phyloP scores from a whole-genome alignment of 176 grass and related monocot genomes.

The Oryza glumipatula region DNA sequence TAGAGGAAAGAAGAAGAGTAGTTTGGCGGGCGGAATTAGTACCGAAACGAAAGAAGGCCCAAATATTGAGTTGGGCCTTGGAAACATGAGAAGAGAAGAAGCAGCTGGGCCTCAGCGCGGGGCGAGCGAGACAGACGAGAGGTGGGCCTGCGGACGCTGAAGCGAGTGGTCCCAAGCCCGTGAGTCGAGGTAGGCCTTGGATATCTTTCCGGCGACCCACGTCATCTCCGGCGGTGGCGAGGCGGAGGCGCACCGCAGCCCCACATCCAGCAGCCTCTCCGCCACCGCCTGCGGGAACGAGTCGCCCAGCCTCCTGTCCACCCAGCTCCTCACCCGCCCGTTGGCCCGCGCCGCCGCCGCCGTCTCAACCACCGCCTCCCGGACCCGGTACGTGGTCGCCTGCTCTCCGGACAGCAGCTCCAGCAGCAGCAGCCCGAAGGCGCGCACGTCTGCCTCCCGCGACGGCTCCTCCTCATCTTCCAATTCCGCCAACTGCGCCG shows the following conservation, averaged over 20 bases:
- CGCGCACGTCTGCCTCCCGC: slow-evolving; percentile 52
- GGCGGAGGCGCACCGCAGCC: slow-evolving; percentile 46
- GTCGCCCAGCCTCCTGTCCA: slow-evolving; percentile 68
- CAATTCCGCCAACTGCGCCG: slow-evolving; percentile 32
- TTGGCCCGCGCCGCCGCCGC: slow-evolving; percentile 43
- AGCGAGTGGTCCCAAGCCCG: slow-evolving; percentile 57
- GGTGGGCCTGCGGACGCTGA: slow-evolving; percentile 41
- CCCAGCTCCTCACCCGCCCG: slow-evolving; percentile 52
- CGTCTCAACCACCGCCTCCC: slow-evolving; percentile 57
- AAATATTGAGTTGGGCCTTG: too few relatives aligned
- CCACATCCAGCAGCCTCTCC: slow-evolving; percentile 60
- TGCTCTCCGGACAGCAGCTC: slow-evolving; percentile 65
- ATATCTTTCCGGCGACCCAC: slow-evolving; percentile 73
- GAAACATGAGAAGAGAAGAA: too few relatives aligned
- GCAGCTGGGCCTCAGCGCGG: slow-evolving; percentile 37
- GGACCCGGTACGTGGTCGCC: slow-evolving; percentile 52
- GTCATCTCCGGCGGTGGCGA: slow-evolving; percentile 64
- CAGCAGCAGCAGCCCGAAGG: slow-evolving; percentile 68
- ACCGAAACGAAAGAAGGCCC: not conserved
- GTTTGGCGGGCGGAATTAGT: too few relatives aligned
- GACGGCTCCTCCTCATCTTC: slow-evolving; percentile 33
- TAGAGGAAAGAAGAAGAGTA: too few relatives aligned
- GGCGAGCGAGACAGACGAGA: slow-evolving; percentile 64
- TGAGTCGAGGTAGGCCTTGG: slow-evolving; percentile 64
- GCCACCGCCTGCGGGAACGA: slow-evolving; percentile 65